Evolutionary conservation across 768 basidiomycete species (phyloP).

Genomic region (Hygrophorus pudorinus): DNA sequence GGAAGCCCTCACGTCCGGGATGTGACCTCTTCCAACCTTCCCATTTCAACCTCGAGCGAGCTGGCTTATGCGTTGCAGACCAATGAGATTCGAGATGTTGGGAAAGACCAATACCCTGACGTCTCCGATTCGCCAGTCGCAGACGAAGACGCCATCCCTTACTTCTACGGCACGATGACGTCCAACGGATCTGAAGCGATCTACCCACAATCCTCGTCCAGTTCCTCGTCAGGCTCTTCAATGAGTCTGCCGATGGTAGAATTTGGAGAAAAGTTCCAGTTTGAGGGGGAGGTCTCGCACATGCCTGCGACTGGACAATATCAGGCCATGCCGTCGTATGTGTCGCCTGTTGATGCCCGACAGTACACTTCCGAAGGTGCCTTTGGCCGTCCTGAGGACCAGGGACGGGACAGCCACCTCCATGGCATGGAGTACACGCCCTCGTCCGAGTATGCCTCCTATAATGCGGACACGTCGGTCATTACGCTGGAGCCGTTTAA

Average conservation of each 20-base stretch:
- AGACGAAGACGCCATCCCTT: not conserved
- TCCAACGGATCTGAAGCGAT: not conserved
- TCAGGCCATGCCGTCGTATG: not conserved
- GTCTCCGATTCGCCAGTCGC: not conserved
- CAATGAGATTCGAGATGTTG: slow-evolving; percentile 3
- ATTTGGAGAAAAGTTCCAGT: not conserved
- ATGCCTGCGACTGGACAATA: not conserved
- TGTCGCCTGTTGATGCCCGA: too few species aligned
- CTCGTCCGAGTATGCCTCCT: too few species aligned
- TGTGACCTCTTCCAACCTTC: slow-evolving; percentile 10
- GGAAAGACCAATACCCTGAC: not conserved
- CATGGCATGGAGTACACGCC: too few species aligned
- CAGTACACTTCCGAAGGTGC: too few species aligned
- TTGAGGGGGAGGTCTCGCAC: too few species aligned
- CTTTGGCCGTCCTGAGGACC: too few species aligned
- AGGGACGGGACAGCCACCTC: too few species aligned
- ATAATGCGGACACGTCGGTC: too few species aligned
- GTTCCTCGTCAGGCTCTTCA: not conserved
- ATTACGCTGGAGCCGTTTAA: too few species aligned
- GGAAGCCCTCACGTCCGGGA: slow-evolving; percentile 19
- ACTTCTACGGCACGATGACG: not conserved
- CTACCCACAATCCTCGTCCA: not conserved
- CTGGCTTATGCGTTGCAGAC: slow-evolving; percentile 25
- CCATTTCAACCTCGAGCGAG: slow-evolving; percentile 26
- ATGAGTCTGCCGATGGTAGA: not conserved